Conservation (phyloP, 177 flowering plant genomes). For the Vitis hybrid region DNA sequence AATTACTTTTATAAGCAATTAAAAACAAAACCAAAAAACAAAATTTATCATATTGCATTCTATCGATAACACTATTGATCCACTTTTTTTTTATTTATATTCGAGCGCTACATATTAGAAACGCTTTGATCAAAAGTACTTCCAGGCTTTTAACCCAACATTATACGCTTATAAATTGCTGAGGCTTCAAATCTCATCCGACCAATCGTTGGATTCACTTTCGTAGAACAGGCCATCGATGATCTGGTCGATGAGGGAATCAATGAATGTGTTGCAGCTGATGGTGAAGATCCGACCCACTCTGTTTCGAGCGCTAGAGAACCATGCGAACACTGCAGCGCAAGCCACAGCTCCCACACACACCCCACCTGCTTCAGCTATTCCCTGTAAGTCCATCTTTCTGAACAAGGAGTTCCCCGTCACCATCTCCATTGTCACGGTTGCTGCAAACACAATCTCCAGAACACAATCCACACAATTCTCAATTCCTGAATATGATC, state of each 20-base stretch:
- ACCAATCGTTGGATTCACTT: constrained; percentile 54
- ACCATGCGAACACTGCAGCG: constrained; percentile 75
- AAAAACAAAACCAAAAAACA: too few relatives aligned
- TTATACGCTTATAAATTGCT: too few relatives aligned
- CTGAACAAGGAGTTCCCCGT: constrained; percentile 81
- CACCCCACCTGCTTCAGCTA: constrained; percentile 54
- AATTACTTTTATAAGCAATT: too few relatives aligned
- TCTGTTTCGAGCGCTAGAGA: constrained; percentile 59
- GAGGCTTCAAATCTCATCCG: constrained; percentile 44
- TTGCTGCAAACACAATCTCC: constrained; percentile 82
- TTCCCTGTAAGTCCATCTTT: constrained; percentile 71
- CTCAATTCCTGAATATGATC: neutral
- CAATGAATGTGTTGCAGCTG: constrained; percentile 71
- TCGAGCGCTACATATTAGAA: too few relatives aligned
- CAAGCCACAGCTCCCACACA: constrained; percentile 58
- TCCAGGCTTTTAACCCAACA: too few relatives aligned
- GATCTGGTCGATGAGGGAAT: constrained; percentile 75
- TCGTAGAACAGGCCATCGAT: constrained; percentile 85
- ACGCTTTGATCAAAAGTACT: too few relatives aligned
- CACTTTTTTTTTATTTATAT: too few relatives aligned
- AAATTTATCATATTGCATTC: too few relatives aligned
- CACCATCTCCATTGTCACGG: constrained; percentile 50
- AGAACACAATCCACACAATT: neutral
- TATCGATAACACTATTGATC: too few relatives aligned
- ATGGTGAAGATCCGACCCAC: constrained; percentile 67